Percentiles rank a stretch among this genome's conserved stretches.
phyloP scores from a whole-genome alignment of 345 rosid species.

The Aquilaria yunnanensis region DNA sequence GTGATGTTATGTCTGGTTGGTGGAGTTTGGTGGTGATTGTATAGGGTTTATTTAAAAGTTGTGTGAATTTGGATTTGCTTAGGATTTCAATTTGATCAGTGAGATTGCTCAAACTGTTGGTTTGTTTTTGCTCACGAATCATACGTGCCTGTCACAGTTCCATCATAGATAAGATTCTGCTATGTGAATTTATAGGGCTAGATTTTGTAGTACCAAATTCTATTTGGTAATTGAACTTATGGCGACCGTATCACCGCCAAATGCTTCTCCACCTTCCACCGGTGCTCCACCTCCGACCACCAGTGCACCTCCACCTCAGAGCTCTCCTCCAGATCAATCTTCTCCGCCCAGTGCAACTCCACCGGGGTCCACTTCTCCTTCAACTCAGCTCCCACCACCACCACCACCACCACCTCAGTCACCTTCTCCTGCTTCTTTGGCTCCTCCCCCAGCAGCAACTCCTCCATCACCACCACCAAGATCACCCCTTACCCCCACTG shows the following conservation, averaged over 20 bases:
- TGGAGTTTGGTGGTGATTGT: conserved; percentile 37
- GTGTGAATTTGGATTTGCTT: conserved; percentile 13
- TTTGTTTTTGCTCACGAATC: neutral
- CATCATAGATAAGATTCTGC: conserved; percentile 8
- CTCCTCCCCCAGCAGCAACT: conserved; percentile 16
- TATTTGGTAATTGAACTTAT: conserved; percentile 26
- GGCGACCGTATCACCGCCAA: conserved; percentile 57
- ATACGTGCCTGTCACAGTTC: neutral
- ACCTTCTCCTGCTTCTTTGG: conserved; percentile 6
- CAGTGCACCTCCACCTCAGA: conserved; percentile 22
- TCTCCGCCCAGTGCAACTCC: conserved; percentile 27
- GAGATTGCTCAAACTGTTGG: conserved; percentile 10
- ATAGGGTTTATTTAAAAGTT: conserved; percentile 14
- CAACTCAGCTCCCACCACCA: conserved; percentile 24
- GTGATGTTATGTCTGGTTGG: conserved; percentile 34
- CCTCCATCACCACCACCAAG: conserved; percentile 19
- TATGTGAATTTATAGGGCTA: conserved; percentile 11
- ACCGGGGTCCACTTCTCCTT: conserved; percentile 27
- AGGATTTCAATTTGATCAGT: conserved; percentile 1
- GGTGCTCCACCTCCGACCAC: conserved; percentile 25
- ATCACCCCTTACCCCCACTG: conserved; percentile 18
- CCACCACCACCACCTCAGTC: conserved; percentile 27
- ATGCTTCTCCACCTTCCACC: conserved; percentile 25
- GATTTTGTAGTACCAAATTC: neutral
- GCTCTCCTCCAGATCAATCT: conserved; percentile 22